Base-by-base conservation (phyloP, 164 flowering plant species). In the Vitis rotundifolia region DNA sequence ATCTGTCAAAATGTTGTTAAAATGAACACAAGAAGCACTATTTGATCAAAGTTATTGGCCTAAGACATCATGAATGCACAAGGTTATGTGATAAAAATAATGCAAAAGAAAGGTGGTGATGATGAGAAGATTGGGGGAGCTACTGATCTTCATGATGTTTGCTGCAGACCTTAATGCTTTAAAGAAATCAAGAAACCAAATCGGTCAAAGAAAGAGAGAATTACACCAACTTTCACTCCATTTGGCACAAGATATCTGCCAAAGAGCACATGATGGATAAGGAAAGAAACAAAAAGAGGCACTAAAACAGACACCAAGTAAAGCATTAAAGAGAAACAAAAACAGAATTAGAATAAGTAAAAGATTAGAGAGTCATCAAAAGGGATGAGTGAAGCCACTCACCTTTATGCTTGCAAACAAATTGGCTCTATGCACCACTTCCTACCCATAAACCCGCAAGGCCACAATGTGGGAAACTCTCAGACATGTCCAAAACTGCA, bases 181-280 rank as follows among this genome's bases (percentile, higher is more conserved):
- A 37, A 37, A 37, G 44, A 37, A 37, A 37, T 6, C 44, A 37
- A 37, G 44, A 37, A 2, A 37, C 44, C 44, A 37, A 37, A 37
- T 37, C 44, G 0, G 44, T 37, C 44, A 15, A 63, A 49, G 47
- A 54, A 29, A 66, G 15, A 28, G 50, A 29, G 59, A 15, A 16
- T 53, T 44, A 29, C 37, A 55, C 22, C 60, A 66, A 66, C 58
- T 29, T 29, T 53, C 56, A 53, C n/a, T 53, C 16, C 56, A 53
- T 53, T 53, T 52, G 31, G 29, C 10, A 50, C 26, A 56, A 26
- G 67, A 64, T 64, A 55, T 22, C 47, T 13, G n/a, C n/a, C n/a
- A 15, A 53, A 53, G 48, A n/a, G 11, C 52, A 48, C 50, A 47
- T 63, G 52, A 63, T 14, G 9, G 49, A 26, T n/a, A 18, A 9